A percentile compares a stretch with the other conserved stretches of the same genome.
phyloP scores from a whole-genome alignment of 768 basidiomycete species.

The Rhizopogon vinicolor region DNA sequence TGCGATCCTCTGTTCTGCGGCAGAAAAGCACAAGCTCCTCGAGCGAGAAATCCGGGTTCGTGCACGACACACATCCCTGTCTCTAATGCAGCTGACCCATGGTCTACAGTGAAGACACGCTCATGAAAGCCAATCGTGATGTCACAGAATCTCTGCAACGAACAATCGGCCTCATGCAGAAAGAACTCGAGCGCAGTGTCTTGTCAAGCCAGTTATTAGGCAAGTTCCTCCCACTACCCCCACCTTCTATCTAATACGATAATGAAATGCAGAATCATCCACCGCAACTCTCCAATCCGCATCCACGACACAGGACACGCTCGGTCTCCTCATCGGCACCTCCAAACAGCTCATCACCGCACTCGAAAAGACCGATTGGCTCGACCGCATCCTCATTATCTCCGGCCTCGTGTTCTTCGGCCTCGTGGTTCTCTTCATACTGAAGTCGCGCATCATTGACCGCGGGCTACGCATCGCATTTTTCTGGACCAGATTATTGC shows the following conservation, averaged over 20 bases:
- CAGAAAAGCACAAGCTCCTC: conserved; percentile 36
- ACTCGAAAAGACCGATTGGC: conserved; percentile 87
- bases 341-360: conserved; percentile 84
- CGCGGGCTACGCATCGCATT: conserved; percentile 73
- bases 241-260: not conserved
- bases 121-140: conserved; percentile 86
- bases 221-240: conserved; percentile 22
- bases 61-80: conserved; percentile 10
- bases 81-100: not conserved
- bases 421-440: conserved; percentile 77
- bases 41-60: conserved; percentile 62
- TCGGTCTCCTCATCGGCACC: conserved; percentile 64
- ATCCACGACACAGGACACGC: conserved; percentile 70
- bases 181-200: conserved; percentile 87
- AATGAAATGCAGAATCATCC: conserved; percentile 55
- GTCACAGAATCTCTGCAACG: conserved; percentile 86
- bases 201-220: conserved; percentile 84
- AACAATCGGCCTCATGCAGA: conserved; percentile 84
- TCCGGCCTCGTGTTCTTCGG: conserved; percentile 78
- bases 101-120: conserved; percentile 63
- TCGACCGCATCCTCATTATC: conserved; percentile 85
- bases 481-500: conserved; percentile 84
- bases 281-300: conserved; percentile 73
- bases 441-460: conserved; percentile 86
- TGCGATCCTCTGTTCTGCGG: conserved; percentile 45